A percentile compares a stretch with the other conserved stretches of the same genome.
These are phyloP conservation scores for Artomyces pyxidatus DNA, from an alignment of 768 basidiomycete species.

Conservation along the genomic window DNA sequence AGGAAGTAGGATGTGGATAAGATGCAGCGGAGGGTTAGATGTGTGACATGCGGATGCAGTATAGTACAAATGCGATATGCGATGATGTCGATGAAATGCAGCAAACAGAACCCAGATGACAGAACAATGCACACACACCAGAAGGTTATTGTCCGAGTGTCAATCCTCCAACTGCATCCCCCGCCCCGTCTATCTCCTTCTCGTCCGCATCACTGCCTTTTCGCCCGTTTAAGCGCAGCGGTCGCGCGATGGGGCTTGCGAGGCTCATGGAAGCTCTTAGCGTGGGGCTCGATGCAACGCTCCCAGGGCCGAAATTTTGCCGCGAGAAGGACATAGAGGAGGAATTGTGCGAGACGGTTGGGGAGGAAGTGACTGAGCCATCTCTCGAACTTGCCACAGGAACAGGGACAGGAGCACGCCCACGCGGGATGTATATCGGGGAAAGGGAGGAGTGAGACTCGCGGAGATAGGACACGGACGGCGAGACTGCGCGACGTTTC, in stretches of 20 bases:
- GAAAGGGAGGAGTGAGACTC: constrained; percentile 47
- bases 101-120: not conserved
- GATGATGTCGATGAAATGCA: not conserved
- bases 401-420: constrained; percentile 47
- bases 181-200: constrained; percentile 69
- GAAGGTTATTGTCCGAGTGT: constrained; percentile 26
- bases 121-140: not conserved
- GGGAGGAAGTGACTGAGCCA: constrained; percentile 66
- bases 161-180: constrained; percentile 65
- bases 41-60: not conserved
- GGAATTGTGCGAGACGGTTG: constrained; percentile 49
- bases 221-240: constrained; percentile 44
- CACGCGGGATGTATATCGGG: constrained; percentile 39
- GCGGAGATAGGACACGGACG: constrained; percentile 61
- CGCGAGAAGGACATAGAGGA: constrained; percentile 31
- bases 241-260: constrained; percentile 69
- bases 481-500: constrained; percentile 79
- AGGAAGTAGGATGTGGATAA: not conserved
- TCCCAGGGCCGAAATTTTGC: constrained; percentile 34
- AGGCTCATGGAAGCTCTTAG: constrained; percentile 63
- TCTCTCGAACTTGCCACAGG: constrained; percentile 54
- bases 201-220: constrained; percentile 48
- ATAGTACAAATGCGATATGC: not conserved
- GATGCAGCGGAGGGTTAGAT: not conserved
- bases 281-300: constrained; percentile 67